Conservation (phyloP, 2,329 filamentous ascomycete genomes). For the Grosmannia clavigera region DNA sequence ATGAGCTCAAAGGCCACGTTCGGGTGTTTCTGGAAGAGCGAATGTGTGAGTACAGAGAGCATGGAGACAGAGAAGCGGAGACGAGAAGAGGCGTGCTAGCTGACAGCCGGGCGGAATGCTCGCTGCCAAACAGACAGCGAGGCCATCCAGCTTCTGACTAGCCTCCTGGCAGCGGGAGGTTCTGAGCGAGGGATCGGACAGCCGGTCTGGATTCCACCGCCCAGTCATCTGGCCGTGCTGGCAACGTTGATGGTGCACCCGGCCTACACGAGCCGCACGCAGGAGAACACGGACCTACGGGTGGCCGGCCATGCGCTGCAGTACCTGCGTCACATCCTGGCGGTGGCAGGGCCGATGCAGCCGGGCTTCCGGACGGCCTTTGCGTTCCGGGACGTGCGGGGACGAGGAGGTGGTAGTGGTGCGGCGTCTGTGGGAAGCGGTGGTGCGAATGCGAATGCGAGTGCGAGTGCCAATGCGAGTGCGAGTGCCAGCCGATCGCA, state of each 20-base stretch:
- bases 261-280: constrained; percentile 59
- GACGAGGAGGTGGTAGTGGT: background rate
- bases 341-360: constrained; percentile 55
- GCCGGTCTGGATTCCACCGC: constrained; percentile 52
- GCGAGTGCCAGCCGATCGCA: background rate
- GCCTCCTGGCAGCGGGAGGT: constrained; percentile 44
- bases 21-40: constrained; percentile 66
- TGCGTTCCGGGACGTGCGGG: constrained; percentile 35
- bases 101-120: background rate
- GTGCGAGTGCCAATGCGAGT: constrained; percentile 12
- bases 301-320: constrained; percentile 54
- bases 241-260: constrained; percentile 76
- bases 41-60: constrained; percentile 26
- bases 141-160: constrained; percentile 52
- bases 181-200: constrained; percentile 13
- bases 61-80: background rate
- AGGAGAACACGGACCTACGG: constrained; percentile 45
- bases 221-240: constrained; percentile 64
- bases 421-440: background rate
- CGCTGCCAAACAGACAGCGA: constrained; percentile 29
- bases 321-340: constrained; percentile 57
- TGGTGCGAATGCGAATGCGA: background rate
- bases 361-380: constrained; percentile 63
- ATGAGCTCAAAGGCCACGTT: constrained; percentile 52
- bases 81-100: background rate